Evolutionary conservation across 352 stramenopile genomes (phyloP).

Genomic region (Phytophthora palmivora): DNA sequence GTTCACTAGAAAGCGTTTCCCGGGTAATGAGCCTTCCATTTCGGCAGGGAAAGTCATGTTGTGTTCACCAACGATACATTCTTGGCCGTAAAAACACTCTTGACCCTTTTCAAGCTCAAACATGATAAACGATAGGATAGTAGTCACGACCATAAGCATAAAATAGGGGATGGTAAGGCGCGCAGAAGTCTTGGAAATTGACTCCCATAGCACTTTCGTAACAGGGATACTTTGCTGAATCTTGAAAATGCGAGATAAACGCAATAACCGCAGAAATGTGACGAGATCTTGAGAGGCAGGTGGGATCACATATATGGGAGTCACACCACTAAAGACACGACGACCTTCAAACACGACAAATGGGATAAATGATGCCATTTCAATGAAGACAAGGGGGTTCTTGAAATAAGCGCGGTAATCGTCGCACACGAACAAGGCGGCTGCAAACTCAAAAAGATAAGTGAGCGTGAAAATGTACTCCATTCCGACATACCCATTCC

Average conservation of each 20-base stretch:
- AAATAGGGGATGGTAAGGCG: constrained; percentile 82
- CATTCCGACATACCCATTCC: constrained; percentile 51
- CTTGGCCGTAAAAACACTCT: constrained; percentile 77
- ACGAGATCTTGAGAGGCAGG: constrained; percentile 68
- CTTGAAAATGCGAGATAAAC: constrained; percentile 78
- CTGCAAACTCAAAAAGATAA: constrained; percentile 64
- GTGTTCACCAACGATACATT: constrained; percentile 62
- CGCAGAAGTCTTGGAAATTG: constrained; percentile 83
- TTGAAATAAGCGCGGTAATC: constrained; percentile 59
- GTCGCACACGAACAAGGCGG: constrained; percentile 47
- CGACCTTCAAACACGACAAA: constrained; percentile 70
- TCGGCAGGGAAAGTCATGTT: constrained; percentile 69
- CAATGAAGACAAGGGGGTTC: constrained; percentile 71
- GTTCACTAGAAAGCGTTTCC: constrained; percentile 81
- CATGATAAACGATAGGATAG: constrained; percentile 82
- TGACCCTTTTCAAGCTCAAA: constrained; percentile 81
- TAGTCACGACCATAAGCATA: constrained; percentile 79
- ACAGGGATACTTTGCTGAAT: constrained; percentile 83
- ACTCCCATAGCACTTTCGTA: constrained; percentile 78
- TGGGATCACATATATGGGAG: constrained; percentile 71
- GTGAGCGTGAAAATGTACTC: constrained; percentile 79
- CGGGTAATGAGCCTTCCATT: constrained; percentile 52
- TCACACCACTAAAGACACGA: constrained; percentile 37
- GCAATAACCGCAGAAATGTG: constrained; percentile 63
- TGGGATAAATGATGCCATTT: constrained; percentile 73